Evolutionary conservation across 179 eudicot species (phyloP).

Genomic region (Sideroxylon spinosum): DNA sequence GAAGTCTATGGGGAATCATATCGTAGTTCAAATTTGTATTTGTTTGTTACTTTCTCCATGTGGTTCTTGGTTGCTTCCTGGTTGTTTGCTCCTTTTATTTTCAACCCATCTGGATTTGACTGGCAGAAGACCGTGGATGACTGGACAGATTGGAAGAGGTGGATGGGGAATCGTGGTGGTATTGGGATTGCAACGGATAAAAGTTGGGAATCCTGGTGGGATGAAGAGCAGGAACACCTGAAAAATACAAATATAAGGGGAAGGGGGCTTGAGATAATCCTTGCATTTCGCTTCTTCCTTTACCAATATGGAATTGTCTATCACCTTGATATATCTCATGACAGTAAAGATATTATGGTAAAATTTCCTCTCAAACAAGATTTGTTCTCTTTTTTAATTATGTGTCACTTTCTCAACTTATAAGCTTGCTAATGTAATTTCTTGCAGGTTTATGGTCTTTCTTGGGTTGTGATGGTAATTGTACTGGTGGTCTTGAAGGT

Average conservation of each 20-base stretch:
- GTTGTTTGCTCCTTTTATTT: slow-evolving; percentile 73
- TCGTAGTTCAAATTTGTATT: slow-evolving; percentile 50
- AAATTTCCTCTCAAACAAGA: background rate
- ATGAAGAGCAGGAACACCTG: slow-evolving; percentile 63
- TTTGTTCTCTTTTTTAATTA: slow-evolving; percentile 2
- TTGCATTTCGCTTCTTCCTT: slow-evolving; percentile 54
- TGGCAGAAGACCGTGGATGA: slow-evolving; percentile 83
- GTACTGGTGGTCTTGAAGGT: slow-evolving; percentile 82
- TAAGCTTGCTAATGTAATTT: slow-evolving; percentile 14
- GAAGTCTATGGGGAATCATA: slow-evolving; percentile 53
- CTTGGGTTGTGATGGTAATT: slow-evolving; percentile 84
- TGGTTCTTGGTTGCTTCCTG: slow-evolving; percentile 75
- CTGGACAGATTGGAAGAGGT: slow-evolving; percentile 80
- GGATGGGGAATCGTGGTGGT: slow-evolving; percentile 83
- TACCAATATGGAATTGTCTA: slow-evolving; percentile 70
- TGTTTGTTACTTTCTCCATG: slow-evolving; percentile 69
- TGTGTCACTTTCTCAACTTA: slow-evolving; percentile 1
- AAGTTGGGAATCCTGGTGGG: slow-evolving; percentile 91
- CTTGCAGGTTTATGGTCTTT: slow-evolving; percentile 82
- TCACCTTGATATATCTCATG: slow-evolving; percentile 61
- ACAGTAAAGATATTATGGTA: slow-evolving; percentile 47
- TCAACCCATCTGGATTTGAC: slow-evolving; percentile 71
- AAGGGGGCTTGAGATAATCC: slow-evolving; percentile 52
- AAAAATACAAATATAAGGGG: slow-evolving; percentile 56
- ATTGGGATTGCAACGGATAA: slow-evolving; percentile 56